phyloP scores from a whole-genome alignment of 768 basidiomycete genomes.

The Pisolithus microcarpus region DNA sequence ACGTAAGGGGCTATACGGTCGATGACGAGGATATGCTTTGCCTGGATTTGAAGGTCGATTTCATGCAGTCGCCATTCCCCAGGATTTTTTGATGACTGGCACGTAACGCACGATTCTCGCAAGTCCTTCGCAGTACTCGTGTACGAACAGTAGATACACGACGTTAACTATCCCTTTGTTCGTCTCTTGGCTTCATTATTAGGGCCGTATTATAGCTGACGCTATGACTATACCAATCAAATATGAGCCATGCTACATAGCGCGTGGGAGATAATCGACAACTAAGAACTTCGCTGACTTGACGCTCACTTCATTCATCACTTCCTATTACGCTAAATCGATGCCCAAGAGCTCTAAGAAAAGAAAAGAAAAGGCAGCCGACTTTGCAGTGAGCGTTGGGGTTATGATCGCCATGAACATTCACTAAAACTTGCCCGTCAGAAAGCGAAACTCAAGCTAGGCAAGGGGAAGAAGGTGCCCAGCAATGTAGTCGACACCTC shows the following conservation, averaged over 20 bases:
- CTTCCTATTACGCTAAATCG: not conserved
- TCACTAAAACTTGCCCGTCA: conserved; percentile 24
- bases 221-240: too few species aligned
- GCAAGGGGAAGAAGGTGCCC: conserved; percentile 81
- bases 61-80: conserved; percentile 40
- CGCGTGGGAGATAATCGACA: not conserved
- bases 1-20: conserved; percentile 60
- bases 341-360: conserved; percentile 90
- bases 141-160: too few species aligned
- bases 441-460: conserved; percentile 96
- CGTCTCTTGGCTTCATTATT: too few species aligned
- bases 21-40: conserved; percentile 76
- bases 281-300: too few species aligned
- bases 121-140: too few species aligned
- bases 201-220: too few species aligned
- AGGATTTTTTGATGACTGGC: conserved; percentile 20
- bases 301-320: too few species aligned
- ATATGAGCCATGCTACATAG: not conserved
- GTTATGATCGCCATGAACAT: not conserved
- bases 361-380: conserved; percentile 79
- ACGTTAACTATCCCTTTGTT: too few species aligned
- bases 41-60: conserved; percentile 72
- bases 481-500: conserved; percentile 91
- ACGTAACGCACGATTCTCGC: too few species aligned
- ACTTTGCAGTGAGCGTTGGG: conserved; percentile 61